Evolutionary conservation across 2,329 filamentous ascomycete species (phyloP).

Genomic region (Chaetomiaceae sp.): DNA sequence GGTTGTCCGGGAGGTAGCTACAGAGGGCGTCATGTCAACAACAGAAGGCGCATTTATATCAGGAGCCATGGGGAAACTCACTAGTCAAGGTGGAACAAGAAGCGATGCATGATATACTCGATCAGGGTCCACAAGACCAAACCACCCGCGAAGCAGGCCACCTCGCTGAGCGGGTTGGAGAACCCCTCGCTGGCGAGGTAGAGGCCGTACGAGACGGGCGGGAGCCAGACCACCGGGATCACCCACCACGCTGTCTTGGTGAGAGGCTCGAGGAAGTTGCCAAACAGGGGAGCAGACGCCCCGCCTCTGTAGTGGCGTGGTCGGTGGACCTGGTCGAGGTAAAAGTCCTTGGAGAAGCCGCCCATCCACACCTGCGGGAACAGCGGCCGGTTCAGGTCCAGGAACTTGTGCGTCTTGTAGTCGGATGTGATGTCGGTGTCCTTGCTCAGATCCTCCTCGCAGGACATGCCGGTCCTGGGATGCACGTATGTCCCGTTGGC

Average conservation of each 20-base stretch:
- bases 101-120: conserved; percentile 85
- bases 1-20: conserved; percentile 86
- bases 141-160: conserved; percentile 64
- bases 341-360: conserved; percentile 91
- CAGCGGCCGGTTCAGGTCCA: conserved; percentile 81
- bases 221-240: conserved; percentile 78
- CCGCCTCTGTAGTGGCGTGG: conserved; percentile 95
- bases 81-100: conserved; percentile 89
- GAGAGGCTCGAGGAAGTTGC: conserved; percentile 97
- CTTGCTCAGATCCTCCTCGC: conserved; percentile 76
- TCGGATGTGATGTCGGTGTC: conserved; percentile 75
- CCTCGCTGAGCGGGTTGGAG: conserved; percentile 41
- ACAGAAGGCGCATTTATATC: conserved; percentile 13
- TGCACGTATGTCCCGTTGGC: conserved; percentile 38
- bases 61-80: conserved; percentile 42
- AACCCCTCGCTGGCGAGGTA: conserved; percentile 61
- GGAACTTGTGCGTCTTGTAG: conserved; percentile 87
- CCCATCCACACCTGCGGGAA: conserved; percentile 84
- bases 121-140: conserved; percentile 80
- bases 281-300: conserved; percentile 86
- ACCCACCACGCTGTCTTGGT: conserved; percentile 94
- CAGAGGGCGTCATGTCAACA: conserved; percentile 29
- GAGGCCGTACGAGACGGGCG: conserved; percentile 69
- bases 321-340: conserved; percentile 91
- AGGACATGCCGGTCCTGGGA: conserved; percentile 79